Conservation (phyloP, 2,329 filamentous ascomycete species). For the Karstenula rhodostoma region DNA sequence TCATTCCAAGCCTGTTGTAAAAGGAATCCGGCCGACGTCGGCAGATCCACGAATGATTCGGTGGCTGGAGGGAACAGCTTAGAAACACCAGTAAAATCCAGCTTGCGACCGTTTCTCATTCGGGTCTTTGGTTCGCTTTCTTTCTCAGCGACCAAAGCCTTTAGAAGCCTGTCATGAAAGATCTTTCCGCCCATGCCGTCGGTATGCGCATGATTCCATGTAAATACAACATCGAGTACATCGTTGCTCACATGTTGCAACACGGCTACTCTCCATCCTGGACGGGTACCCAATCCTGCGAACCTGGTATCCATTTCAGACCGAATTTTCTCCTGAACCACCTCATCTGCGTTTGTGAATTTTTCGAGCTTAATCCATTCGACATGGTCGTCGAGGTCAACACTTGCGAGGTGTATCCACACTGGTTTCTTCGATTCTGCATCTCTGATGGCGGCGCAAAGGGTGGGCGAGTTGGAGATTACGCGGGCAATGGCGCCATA, state of each 20-base stretch:
- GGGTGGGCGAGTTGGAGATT: background rate
- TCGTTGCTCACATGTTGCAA: background rate
- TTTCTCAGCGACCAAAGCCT: background rate
- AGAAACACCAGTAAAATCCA: background rate
- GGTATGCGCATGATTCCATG: conserved; percentile 6
- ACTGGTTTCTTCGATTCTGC: background rate
- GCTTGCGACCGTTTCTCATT: background rate
- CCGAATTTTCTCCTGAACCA: background rate
- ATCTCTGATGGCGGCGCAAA: background rate
- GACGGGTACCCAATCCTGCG: background rate
- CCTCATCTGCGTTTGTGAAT: background rate
- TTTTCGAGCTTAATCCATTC: background rate
- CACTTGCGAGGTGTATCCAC: background rate
- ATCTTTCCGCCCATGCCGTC: conserved; percentile 7
- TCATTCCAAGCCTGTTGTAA: conserved; percentile 3
- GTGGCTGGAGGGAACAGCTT: background rate
- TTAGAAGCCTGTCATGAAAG: background rate
- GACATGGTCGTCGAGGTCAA: background rate
- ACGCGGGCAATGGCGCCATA: background rate
- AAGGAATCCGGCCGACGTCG: background rate
- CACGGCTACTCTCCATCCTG: background rate
- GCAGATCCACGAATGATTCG: background rate
- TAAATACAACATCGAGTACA: conserved; percentile 2
- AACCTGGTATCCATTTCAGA: background rate
- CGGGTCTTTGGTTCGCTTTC: background rate